Base-by-base conservation (phyloP, 805 yeast species). In the Citeromyces matritensis region DNA sequence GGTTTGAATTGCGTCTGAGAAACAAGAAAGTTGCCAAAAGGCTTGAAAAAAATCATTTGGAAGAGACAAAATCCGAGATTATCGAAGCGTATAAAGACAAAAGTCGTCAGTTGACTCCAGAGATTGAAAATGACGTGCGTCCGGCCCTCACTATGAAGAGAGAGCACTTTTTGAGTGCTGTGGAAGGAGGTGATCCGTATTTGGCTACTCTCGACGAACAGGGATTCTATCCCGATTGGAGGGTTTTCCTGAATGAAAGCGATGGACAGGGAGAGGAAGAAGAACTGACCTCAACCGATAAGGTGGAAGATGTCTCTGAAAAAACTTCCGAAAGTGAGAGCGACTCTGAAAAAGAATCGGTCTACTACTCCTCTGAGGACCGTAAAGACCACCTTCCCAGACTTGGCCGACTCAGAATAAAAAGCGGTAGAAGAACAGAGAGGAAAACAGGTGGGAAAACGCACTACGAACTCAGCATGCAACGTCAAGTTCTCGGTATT, bases 401-500 rank as follows among this genome's bases (percentile, higher is more conserved):
- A 5, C 21, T 17, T 17, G 7, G 21, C 21, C 21, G 7, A 5
- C 21, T 17, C 21, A 17, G 21, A 17, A 17, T 17, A 5, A n/a
- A n/a, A n/a, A n/a, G n/a, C n/a, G n/a, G n/a, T n/a, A n/a, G n/a
- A n/a, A n/a, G n/a, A n/a, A 52, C 45, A 32, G 48, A 37, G 15
- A 55, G 43, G n/a, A 49, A 42, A 35, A 34, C 24, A 27, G 29
- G 9, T 33, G 33, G 35, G n/a, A 6, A 26, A 11, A 23, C 30
- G 3, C 31, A 39, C 12, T 68, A 63, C 37, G 56, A 58, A 27
- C 43, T 69, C 8, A 31, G 45, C 4, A 42, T 55, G 21, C 51
- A 51, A 30, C 43, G 62, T 25, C 51, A 56, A 14, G 63, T 68
- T 6, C 47, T 55, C 19, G 98, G 97, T 2, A 79, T 86, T 6